Evolutionary conservation across 1,139 yeast genomes (phyloP).

Genomic region (Williopsis jadinii): DNA sequence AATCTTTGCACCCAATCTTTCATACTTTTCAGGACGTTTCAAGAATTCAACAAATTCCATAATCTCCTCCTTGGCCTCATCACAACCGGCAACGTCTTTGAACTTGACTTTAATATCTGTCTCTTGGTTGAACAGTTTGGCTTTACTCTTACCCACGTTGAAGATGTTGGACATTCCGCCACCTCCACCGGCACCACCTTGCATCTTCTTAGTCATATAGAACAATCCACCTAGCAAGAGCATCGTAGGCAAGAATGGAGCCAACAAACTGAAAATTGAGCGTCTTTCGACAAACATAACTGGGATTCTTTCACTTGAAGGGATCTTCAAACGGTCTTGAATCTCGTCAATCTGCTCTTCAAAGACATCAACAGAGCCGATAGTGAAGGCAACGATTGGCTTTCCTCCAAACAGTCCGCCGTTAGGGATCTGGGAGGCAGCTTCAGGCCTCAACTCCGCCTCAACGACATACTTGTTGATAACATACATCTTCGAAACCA

Average conservation of each 20-base stretch:
- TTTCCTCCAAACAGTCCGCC: slow-evolving; percentile 8
- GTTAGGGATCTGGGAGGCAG: slow-evolving; percentile 30
- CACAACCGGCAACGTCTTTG: slow-evolving; percentile 79
- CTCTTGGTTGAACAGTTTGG: slow-evolving; percentile 64
- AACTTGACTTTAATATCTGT: slow-evolving; percentile 66
- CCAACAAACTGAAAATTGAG: slow-evolving; percentile 45
- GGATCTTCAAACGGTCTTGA: slow-evolving; percentile 55
- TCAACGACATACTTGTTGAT: slow-evolving; percentile 59
- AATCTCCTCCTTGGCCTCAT: slow-evolving; percentile 77
- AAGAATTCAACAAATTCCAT: slow-evolving; percentile 80
- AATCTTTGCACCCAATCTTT: slow-evolving; percentile 72
- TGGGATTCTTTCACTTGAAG: slow-evolving; percentile 56
- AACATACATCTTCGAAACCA: slow-evolving; percentile 61
- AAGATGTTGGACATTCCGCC: slow-evolving; percentile 55
- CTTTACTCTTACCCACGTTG: slow-evolving; percentile 61
- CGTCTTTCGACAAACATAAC: slow-evolving; percentile 53
- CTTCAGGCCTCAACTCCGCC: slow-evolving; percentile 46
- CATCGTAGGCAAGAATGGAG: slow-evolving; percentile 63
- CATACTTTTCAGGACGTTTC: slow-evolving; percentile 68
- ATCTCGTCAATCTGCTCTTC: slow-evolving; percentile 59
- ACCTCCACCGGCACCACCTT: slow-evolving; percentile 33
- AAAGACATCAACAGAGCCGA: slow-evolving; percentile 68
- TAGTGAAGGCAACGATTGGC: slow-evolving; percentile 35
- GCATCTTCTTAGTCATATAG: slow-evolving; percentile 56
- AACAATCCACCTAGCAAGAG: slow-evolving; percentile 65